Evolutionary conservation across 306 rosid genomes (phyloP), one percentile per base, ranked within the genome.

Genomic region (Prosopis cineraria): DNA sequence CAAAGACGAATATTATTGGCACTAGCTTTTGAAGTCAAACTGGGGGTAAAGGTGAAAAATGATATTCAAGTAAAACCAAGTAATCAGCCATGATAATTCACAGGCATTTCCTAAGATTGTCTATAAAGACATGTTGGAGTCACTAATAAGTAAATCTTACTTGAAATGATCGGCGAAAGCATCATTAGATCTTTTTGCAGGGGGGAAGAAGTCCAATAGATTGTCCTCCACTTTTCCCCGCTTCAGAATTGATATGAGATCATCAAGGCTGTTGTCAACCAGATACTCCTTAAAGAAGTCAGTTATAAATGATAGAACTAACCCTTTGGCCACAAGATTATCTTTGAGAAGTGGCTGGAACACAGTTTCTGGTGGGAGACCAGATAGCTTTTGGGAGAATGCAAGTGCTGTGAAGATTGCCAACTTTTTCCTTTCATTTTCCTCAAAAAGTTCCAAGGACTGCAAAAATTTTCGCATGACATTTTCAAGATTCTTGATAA

Each of bases 351-450:
- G 86, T 73, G 99, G 99, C 82, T 96, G 98, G 89, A 96, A 87
- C 43, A 96, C 99, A 11, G 99, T 96, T 83, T 96, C 99, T 0
- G 99, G 99, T 37, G 98, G 99, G 43, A 96, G 97, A 71, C 99
- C 99, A 10, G 99, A 96, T 12, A 96, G 90, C 91, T 96, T 96
- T 93, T 96, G 99, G 36, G 99, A 96, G 84, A 96, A 96, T 47
- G 99, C 98, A 73, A 96, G 99, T 34, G 99, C 99, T 3, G 99
- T 96, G 89, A 96, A 96, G 80, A 96, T 96, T 76, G 98, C 99
- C 94, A 96, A 88, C 88, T 90, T 93, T 68, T 96, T 96, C 89
- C 97, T 91, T 84, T 96, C 99, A 89, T 96, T 93, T 79, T 93
- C 99, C 91, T 96, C 99, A 1, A 96, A 96, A 80, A 96, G 92